Base-by-base conservation (phyloP, 352 stramenopile genomes). In the Phytopythium cucurbitacearum region DNA sequence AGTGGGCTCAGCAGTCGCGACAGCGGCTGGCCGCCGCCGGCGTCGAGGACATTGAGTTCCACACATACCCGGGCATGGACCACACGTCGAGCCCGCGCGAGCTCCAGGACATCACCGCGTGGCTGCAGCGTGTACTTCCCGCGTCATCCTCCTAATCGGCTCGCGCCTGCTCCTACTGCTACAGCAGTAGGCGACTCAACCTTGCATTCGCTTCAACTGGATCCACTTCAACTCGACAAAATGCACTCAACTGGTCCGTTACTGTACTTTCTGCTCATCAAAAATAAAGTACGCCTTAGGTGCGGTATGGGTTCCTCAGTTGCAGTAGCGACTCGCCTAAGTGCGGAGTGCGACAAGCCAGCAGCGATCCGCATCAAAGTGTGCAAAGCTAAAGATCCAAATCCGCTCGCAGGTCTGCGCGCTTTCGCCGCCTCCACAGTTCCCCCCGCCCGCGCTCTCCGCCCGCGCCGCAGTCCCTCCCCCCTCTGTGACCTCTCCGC, bases 11-110 rank as follows among this genome's bases (percentile, higher is more conserved):
- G 43, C 44, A 64, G 52, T 75, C 81, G 4, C 69, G 72, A 53
- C 59, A 81, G 42, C 65, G 63, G 57, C 56, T 91, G 38, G 56
- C 68, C 41, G 57, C 46, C n/a, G 48, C 55, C 4, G 73, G 73
- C 16, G 78, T 85, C 36, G 70, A 68, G 38, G 57, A 84, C 56
- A 65, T 87, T 40, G 69, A 80, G 50, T 87, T 87, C 67, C 69
- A 73, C 48, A 67, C 71, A 21, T 91, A 89, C 59, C 48, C 59
- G 5, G 65, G 65, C 53, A 71, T 91, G 74, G 57, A 75, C 28
- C 75, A 90, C 62, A 73, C 63, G 34, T 68, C 69, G 10, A 81
- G 49, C 40, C 61, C 67, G 33, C 42, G 87, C 11, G 79, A 91
- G 56, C 68, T 90, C 12, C 48, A 61, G 16, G 73, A 87, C 57